Conservation (phyloP, 2,329 filamentous ascomycete genomes). For the Fusarium anthophilum region DNA sequence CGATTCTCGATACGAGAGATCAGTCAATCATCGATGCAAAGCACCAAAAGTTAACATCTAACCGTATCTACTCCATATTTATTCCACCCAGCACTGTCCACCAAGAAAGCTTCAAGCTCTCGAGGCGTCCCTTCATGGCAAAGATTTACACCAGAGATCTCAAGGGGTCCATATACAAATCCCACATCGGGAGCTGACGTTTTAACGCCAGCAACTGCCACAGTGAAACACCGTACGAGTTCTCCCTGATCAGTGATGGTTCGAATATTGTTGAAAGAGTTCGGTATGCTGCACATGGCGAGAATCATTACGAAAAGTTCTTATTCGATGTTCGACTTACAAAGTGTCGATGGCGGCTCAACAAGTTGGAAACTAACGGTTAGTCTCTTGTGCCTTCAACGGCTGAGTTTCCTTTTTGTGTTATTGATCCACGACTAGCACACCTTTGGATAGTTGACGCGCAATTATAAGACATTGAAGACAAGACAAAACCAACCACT, state of each 20-base stretch:
- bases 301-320: neutral
- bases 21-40: conserved; percentile 11
- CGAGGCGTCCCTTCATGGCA: conserved; percentile 29
- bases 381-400: conserved; percentile 25
- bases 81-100: conserved; percentile 16
- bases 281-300: neutral
- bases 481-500: conserved; percentile 24
- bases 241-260: neutral
- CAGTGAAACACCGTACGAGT: conserved; percentile 15
- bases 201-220: neutral
- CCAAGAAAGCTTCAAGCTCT: conserved; percentile 21
- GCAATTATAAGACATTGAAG: conserved; percentile 17
- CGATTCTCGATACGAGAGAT: conserved; percentile 17
- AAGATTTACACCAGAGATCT: conserved; percentile 36
- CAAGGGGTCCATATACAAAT: conserved; percentile 18
- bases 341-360: neutral
- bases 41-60: conserved; percentile 9
- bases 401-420: conserved; percentile 14
- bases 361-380: conserved; percentile 1
- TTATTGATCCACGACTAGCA: conserved; percentile 9
- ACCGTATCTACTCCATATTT: conserved; percentile 27
- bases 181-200: conserved; percentile 22
- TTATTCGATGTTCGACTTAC: conserved; percentile 5
- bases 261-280: neutral
- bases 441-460: conserved; percentile 12